phyloP scores from a whole-genome alignment of 495 filamentous ascomycete species.

The Penicillium bovifimosum region DNA sequence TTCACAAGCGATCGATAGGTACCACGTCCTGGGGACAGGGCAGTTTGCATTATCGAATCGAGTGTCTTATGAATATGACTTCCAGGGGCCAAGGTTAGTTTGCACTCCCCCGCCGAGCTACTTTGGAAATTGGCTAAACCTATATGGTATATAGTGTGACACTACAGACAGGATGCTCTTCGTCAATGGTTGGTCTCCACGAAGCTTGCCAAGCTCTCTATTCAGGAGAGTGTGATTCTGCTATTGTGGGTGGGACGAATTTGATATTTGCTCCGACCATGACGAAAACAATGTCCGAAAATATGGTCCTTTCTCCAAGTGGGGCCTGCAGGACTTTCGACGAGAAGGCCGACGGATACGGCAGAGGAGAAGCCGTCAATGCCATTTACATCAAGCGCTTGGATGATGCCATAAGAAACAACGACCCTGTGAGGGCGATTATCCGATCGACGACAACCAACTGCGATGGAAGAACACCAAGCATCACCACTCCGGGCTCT shows the following conservation, averaged over 20 bases:
- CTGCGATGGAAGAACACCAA: slow-evolving; percentile 26
- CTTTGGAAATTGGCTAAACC: no score
- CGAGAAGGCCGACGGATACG: slow-evolving; percentile 35
- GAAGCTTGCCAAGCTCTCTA: not conserved
- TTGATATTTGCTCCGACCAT: no score
- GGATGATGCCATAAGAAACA: slow-evolving; percentile 26
- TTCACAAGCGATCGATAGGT: no score
- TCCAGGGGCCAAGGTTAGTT: no score
- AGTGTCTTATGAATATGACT: no score
- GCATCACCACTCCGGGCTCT: slow-evolving; percentile 19
- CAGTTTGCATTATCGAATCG: no score
- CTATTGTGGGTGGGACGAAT: slow-evolving; percentile 29
- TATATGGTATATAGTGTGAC: no score
- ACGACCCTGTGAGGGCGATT: slow-evolving; percentile 33
- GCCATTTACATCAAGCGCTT: slow-evolving; percentile 32
- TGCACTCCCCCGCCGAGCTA: no score
- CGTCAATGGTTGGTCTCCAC: not conserved
- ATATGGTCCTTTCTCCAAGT: not conserved
- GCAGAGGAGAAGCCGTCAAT: slow-evolving; percentile 31
- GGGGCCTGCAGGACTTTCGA: slow-evolving; percentile 24
- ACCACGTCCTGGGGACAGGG: no score
- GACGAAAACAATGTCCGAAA: no score
- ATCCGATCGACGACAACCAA: slow-evolving; percentile 45
- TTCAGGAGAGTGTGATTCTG: not conserved
- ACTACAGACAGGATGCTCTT: not conserved